Percentiles rank a stretch among this genome's conserved stretches.
phyloP scores from a whole-genome alignment of 2,329 filamentous ascomycete genomes.

The Proliferodiscus dingleyae region DNA sequence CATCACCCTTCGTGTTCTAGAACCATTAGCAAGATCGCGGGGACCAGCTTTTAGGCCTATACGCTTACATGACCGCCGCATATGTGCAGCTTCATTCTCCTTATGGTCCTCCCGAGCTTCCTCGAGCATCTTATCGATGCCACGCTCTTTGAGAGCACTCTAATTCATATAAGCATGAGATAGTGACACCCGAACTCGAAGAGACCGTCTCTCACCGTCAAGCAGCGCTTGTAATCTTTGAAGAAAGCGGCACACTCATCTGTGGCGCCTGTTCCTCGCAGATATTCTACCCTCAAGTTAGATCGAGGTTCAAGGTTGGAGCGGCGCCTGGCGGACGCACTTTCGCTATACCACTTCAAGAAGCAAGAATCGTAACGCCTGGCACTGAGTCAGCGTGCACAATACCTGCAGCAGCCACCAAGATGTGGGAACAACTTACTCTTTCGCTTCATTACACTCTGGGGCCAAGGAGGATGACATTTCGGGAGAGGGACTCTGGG shows the following conservation, averaged over 20 bases:
- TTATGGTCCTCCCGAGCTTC: conserved; percentile 86
- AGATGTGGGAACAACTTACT: too few relatives aligned
- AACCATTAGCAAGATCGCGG: background rate
- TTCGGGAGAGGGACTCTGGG: conserved; percentile 16
- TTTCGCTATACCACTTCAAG: conserved; percentile 98
- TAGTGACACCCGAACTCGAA: background rate
- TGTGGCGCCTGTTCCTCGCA: conserved; percentile 74
- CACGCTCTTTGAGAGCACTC: conserved; percentile 81
- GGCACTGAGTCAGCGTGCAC: conserved; percentile 3
- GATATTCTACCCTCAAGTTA: conserved; percentile 61
- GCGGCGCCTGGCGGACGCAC: conserved; percentile 48
- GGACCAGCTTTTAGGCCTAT: background rate
- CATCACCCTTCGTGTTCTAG: background rate
- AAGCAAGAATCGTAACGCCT: conserved; percentile 97
- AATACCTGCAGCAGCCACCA: conserved; percentile 7
- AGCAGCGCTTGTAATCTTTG: conserved; percentile 79
- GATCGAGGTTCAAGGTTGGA: conserved; percentile 7
- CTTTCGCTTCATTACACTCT: conserved; percentile 93
- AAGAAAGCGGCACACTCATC: conserved; percentile 85
- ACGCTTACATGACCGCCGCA: conserved; percentile 43
- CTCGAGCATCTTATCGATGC: conserved; percentile 88
- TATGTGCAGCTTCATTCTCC: conserved; percentile 74
- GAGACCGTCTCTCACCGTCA: conserved; percentile 54
- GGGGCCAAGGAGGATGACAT: conserved; percentile 96
- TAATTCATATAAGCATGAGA: conserved; percentile 34